phyloP scores from a whole-genome alignment of 1,284 basidiomycete genomes.

The Cerioporus squamosus region DNA sequence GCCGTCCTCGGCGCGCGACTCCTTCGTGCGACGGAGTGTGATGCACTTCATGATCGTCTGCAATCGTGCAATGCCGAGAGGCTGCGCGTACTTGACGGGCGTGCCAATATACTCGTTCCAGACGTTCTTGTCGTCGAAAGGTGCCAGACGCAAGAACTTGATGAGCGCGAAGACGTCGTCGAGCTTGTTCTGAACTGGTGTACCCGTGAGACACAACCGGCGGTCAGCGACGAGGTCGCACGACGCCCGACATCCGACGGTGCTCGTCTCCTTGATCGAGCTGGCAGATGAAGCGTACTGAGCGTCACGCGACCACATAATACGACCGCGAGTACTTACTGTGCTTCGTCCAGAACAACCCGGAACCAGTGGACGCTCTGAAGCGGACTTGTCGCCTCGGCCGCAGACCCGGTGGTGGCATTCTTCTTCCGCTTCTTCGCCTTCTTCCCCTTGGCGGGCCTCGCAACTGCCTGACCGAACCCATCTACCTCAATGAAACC shows the following conservation, averaged over 20 bases:
- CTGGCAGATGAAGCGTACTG: constrained; percentile 45
- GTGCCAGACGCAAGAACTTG: constrained; percentile 92
- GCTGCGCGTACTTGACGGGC: constrained; percentile 90
- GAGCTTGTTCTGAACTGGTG: constrained; percentile 98
- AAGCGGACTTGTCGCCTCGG: constrained; percentile 82
- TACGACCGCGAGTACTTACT: constrained; percentile 60
- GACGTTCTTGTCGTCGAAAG: constrained; percentile 90
- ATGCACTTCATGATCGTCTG: constrained; percentile 98
- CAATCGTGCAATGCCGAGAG: constrained; percentile 90
- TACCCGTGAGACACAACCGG: constrained; percentile 93
- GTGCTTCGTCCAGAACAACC: constrained; percentile 97
- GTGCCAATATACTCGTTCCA: constrained; percentile 95
- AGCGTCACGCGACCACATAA: neutral
- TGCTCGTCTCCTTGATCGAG: constrained; percentile 95
- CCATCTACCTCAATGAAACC: constrained; percentile 70
- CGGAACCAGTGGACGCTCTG: constrained; percentile 98
- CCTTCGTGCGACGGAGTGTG: constrained; percentile 95
- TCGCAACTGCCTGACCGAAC: constrained; percentile 64
- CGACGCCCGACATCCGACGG: constrained; percentile 92
- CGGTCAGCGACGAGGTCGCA: constrained; percentile 96
- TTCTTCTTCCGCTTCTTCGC: constrained; percentile 73
- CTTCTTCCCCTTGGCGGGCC: constrained; percentile 62
- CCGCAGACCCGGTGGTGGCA: constrained; percentile 32
- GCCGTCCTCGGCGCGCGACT: constrained; percentile 83
- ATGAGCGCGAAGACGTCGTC: constrained; percentile 97